These are phyloP conservation scores for Antrodiella citrinella DNA, from an alignment of 768 basidiomycete species.

Conservation along the genomic window DNA sequence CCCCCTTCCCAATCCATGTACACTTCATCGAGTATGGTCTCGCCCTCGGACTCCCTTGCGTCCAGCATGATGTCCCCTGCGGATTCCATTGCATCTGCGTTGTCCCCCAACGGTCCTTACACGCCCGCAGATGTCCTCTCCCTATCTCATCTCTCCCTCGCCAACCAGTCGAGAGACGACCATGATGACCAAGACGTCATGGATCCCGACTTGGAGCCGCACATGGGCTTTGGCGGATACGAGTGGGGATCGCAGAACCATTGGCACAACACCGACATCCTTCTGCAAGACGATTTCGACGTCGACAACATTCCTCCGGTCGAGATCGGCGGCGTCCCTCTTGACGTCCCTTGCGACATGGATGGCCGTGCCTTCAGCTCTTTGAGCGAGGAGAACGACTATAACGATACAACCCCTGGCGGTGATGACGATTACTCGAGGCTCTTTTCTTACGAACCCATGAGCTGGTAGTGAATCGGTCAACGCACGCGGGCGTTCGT, in stretches of 20 bases:
- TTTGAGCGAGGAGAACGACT: conserved; percentile 21
- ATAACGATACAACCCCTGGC: conserved; percentile 19
- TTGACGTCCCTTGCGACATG: conserved; percentile 8
- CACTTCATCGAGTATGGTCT: conserved; percentile 14
- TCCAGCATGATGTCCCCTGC: conserved; percentile 41
- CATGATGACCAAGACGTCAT: conserved; percentile 18
- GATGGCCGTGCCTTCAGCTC: conserved; percentile 17
- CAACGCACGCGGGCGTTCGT: conserved; percentile 25
- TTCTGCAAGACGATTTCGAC: conserved; percentile 61
- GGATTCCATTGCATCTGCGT: conserved; percentile 37
- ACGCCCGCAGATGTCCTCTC: conserved; percentile 33
- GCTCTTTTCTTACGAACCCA: conserved; percentile 29
- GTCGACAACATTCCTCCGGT: conserved; percentile 56
- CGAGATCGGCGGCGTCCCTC: conserved; percentile 42
- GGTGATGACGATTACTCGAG: conserved; percentile 29
- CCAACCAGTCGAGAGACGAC: conserved; percentile 15
- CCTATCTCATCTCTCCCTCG: conserved; percentile 22
- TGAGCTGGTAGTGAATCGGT: conserved; percentile 25
- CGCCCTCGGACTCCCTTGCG: conserved; percentile 26
- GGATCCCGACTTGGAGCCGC: conserved; percentile 11
- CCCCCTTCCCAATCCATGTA: conserved; percentile 23
- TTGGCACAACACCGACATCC: conserved; percentile 20
- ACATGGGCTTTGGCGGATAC: conserved; percentile 17
- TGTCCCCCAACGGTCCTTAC: conserved; percentile 41
- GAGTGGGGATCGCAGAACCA: conserved; percentile 23